phyloP scores from a whole-genome alignment of 352 stramenopile species.

The Phytophthora tentaculata region DNA sequence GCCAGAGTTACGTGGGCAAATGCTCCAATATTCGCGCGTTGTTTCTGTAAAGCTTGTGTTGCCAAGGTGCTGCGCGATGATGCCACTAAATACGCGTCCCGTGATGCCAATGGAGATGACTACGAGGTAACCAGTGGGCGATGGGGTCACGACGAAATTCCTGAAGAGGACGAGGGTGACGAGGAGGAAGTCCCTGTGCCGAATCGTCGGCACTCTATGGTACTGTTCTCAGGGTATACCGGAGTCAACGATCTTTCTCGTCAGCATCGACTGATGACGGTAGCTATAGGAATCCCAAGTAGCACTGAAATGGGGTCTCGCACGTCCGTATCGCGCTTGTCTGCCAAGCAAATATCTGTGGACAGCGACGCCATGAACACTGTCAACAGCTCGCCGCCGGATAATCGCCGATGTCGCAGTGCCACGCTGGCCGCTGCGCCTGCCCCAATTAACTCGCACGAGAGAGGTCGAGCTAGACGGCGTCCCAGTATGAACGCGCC shows the following conservation, averaged over 20 bases:
- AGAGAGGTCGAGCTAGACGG: constrained; percentile 9
- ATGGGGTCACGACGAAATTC: constrained; percentile 56
- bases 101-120: constrained; percentile 40
- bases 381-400: constrained; percentile 34
- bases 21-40: constrained; percentile 35
- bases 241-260: constrained; percentile 22
- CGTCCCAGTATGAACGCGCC: constrained; percentile 36
- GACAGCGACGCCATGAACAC: constrained; percentile 35
- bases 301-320: constrained; percentile 15
- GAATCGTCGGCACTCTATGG: constrained; percentile 33
- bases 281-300: constrained; percentile 12
- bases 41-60: constrained; percentile 70
- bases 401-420: constrained; percentile 32
- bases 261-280: constrained; percentile 27
- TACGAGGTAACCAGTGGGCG: constrained; percentile 27
- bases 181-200: constrained; percentile 24
- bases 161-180: constrained; percentile 29
- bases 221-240: constrained; percentile 27
- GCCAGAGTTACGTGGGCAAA: constrained; percentile 7
- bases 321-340: constrained; percentile 20
- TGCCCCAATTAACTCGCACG: not conserved
- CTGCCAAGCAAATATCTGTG: constrained; percentile 31
- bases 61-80: constrained; percentile 59
- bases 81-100: constrained; percentile 49
- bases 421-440: constrained; percentile 16